Conservation (phyloP, 805 yeast genomes). For the Metschnikowia aberdeeniae region DNA sequence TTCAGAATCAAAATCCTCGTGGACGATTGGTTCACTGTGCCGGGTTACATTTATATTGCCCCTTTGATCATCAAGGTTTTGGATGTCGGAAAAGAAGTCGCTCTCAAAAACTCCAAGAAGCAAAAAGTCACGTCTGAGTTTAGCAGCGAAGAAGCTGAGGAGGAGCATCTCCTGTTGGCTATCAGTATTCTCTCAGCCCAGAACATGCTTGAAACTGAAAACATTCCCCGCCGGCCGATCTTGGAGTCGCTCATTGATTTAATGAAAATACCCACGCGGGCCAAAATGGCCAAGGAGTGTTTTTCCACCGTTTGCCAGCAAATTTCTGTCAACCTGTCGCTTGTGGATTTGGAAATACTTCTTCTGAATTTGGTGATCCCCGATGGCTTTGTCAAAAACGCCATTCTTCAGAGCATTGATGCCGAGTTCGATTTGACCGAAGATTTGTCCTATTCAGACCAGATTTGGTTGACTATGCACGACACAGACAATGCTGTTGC, state of each 20-base stretch:
- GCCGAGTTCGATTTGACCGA: constrained; percentile 67
- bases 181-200: constrained; percentile 70
- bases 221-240: constrained; percentile 67
- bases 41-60: constrained; percentile 65
- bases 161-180: constrained; percentile 76
- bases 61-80: constrained; percentile 72
- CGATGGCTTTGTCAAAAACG: constrained; percentile 66
- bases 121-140: constrained; percentile 57
- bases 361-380: constrained; percentile 55
- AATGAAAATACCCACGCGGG: constrained; percentile 69
- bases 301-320: constrained; percentile 73
- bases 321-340: constrained; percentile 58
- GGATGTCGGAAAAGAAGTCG: constrained; percentile 57
- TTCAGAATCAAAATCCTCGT: constrained; percentile 72
- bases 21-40: constrained; percentile 64
- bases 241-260: constrained; percentile 60
- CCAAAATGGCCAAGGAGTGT: constrained; percentile 80
- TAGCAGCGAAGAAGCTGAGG: constrained; percentile 80
- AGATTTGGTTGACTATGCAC: constrained; percentile 73
- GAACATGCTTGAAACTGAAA: constrained; percentile 57
- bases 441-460: constrained; percentile 49
- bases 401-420: constrained; percentile 80
- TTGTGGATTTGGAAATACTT: constrained; percentile 55
- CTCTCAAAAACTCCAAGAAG: constrained; percentile 51
- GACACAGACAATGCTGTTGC: constrained; percentile 64